Base-by-base conservation (phyloP, 2,329 filamentous ascomycete species). In the Aspergillus latus region DNA sequence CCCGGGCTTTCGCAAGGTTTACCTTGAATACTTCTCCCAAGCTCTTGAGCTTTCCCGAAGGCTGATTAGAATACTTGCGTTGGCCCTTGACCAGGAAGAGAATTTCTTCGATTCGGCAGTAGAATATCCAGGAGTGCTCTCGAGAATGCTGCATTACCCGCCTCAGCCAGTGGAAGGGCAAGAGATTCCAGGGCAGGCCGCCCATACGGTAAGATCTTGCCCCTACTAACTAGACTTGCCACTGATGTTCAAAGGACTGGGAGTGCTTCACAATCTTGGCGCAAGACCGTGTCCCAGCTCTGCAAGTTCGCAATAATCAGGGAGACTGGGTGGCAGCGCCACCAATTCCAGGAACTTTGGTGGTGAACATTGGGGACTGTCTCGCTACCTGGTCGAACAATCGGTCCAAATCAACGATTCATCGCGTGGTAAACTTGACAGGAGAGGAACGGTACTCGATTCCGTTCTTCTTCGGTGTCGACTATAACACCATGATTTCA, bases 401-500 rank as follows among this genome's bases (percentile, higher is more conserved):
- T 39, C 67, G 55, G 26, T 77, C 75, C 56, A 72, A 70, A 46
- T 74, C 71, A 1, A 76, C 74, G 11, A 56, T 73, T 9, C 74
- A 77, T 53, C 68, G 75, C 0, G 74, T 74, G 1, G 74, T 74
- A 43, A 77, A 77, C 58, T 52, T 69, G 6, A 72, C 71, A 1
- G 73, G 70, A 0, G 46, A 68, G 42, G 73, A 77, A 59, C 62
- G 75, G 0, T 76, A 75, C 54, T 72, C 68, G 3, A 72, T 76
- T 26, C 73, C 74, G 0, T 74, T 78, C 43, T 78, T 77, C 62
- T 76, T 74, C 56, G 68, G 67, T 0, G 71, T 76, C 0, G 74
- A 77, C 54, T 75, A 76, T 16, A 70, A 77, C 54, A 59, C 63
- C 0, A 68, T 75, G 61, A 61, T 70, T 62, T 54, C 58, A 2